phyloP scores from a whole-genome alignment of 2,329 filamentous ascomycete species.

The Diaporthe capsici region DNA sequence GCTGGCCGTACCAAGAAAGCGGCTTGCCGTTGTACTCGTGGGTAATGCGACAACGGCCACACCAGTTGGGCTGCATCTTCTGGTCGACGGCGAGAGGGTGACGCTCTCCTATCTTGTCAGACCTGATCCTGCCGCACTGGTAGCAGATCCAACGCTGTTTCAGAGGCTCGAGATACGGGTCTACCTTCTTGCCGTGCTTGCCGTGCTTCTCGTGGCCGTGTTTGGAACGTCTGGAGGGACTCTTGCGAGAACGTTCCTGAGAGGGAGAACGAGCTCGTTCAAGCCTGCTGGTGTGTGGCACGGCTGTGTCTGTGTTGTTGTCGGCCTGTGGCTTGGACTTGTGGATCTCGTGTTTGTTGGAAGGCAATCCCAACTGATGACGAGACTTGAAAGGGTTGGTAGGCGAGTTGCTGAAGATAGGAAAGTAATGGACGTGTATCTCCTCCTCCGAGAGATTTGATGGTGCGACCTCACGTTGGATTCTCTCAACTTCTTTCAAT shows the following conservation, averaged over 20 bases:
- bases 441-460: conserved; percentile 35
- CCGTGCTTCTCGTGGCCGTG: conserved; percentile 37
- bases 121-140: conserved; percentile 57
- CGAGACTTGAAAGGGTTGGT: conserved; percentile 23
- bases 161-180: conserved; percentile 32
- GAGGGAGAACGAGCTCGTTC: conserved; percentile 9
- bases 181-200: conserved; percentile 40
- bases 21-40: conserved; percentile 23
- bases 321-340: conserved; percentile 14
- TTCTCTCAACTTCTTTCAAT: conserved; percentile 28
- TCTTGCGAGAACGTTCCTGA: conserved; percentile 3
- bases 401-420: conserved; percentile 32
- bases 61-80: conserved; percentile 52
- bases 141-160: conserved; percentile 56
- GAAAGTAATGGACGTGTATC: conserved; percentile 39
- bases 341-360: conserved; percentile 7
- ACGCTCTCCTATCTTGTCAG: conserved; percentile 54
- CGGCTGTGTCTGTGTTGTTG: conserved; percentile 25
- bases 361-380: conserved; percentile 8
- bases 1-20: conserved; percentile 35
- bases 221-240: conserved; percentile 30
- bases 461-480: conserved; percentile 34
- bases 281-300: conserved; percentile 14
- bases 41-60: conserved; percentile 52
- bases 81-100: conserved; percentile 50